Evolutionary conservation across 2,329 filamentous ascomycete species (phyloP), one percentile per base, ranked within the genome.

Genomic region (Thielaviopsis populi): DNA sequence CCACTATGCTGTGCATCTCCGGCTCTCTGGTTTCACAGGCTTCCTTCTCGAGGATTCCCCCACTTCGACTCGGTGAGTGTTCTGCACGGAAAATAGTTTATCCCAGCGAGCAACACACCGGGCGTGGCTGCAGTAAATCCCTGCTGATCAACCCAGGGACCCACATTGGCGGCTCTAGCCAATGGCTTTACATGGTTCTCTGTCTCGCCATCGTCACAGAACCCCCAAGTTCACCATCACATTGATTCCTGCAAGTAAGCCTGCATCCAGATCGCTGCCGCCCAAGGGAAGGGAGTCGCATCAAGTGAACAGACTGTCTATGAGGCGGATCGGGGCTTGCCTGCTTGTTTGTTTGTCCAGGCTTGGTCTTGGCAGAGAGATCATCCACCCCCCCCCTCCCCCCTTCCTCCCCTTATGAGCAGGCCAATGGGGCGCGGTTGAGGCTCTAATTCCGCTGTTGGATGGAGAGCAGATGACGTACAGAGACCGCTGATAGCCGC

Each of bases 111-210:
- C 13, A 54, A 54, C 22, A 11, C 4, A n/a, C 3, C 11, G 22
- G 50, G 50, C 30, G 50, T 54, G 50, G 24, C 10, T 30, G 24
- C 50, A 54, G 50, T 10, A 22, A 19, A 30, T 30, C 22, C 19
- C 13, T 11, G 8, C 22, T 54, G 22, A 33, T 30, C 27, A 54
- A 19, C 50, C 22, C 6, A 22, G 13, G 50, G 50, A 7, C 22
- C 50, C 24, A 54, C 50, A 54, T 5, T 3, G 8, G 27, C 15
- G 11, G 19, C 24, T 61, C 41, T 48, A 33, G 59, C 59, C 59
- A 61, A 61, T 61, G 17, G 59, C 59, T 61, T 61, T 61, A 61
- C 59, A 61, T 30, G 59, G 40, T 61, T 61, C 42, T 61, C 17
- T 54, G 50, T 54, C 22, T 27, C 50, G 50, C 11, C 27, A 22